Base-by-base conservation (phyloP, 1,139 yeast species). In the Yamadazyma sp. region DNA sequence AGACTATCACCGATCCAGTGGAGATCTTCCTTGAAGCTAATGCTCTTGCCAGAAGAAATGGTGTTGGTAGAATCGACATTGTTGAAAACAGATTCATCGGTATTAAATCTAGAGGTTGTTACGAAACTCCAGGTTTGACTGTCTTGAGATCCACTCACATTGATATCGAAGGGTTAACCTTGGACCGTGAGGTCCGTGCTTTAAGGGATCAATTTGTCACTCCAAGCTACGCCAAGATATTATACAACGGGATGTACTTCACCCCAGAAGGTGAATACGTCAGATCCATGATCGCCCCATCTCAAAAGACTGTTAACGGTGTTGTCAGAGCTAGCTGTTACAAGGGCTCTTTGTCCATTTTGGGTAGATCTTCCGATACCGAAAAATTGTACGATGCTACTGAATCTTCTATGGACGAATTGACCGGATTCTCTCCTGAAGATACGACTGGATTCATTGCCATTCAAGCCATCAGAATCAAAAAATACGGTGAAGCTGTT, bases 51-150 rank as follows among this genome's bases (percentile, higher is more conserved):
- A 91, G 98, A 79, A 88, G 97, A 77, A 89, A 92, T 65, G 98
- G 98, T 75, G 96, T 92, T 49, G 98, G 98, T 66, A 88, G 98
- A 79, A 86, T 92, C 63, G 98, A 92, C 70, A 92, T 92, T 61
- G 98, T 92, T 53, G 98, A 92, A 75, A 89, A 92, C 78, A 87
- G 98, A 77, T 92, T 92, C 68, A 92, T 92, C 61, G 98, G 98
- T 66, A 87, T 92, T 69, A 92, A 92, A 73, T 91, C 98, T 50
- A 87, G 98, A 77, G 98, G 98, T 44, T 92, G 98, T 76, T 92
- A 92, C 73, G 98, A 92, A 73, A 95, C 98, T 51, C 98, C 98
- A 54, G 98, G 98, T 65, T 81, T 92, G 60, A 91, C 98, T 49
- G 68, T 92, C 51, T 83, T 92, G 70, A 87, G 98, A 80, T 69